Evolutionary conservation across 768 basidiomycete genomes (phyloP).

Genomic region (Termitomyces sp.): DNA sequence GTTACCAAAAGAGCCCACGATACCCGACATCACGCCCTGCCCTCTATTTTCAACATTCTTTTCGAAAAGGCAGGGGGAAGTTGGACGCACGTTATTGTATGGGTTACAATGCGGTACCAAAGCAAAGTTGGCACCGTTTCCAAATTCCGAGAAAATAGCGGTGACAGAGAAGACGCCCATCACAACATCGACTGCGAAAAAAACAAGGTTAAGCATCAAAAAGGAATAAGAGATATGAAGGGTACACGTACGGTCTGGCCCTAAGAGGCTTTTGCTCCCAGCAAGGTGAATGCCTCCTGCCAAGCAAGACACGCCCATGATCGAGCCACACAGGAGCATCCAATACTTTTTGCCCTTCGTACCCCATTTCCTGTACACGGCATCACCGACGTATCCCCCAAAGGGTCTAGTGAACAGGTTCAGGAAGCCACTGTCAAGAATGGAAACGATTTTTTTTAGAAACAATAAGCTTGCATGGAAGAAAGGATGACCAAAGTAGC

Average conservation of each 20-base stretch:
- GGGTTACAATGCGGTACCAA: constrained; percentile 45
- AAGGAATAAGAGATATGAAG: neutral
- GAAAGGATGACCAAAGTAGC: neutral
- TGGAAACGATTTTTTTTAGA: neutral
- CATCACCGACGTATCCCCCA: constrained; percentile 43
- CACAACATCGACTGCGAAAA: constrained; percentile 23
- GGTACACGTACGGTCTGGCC: constrained; percentile 29
- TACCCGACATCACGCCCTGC: constrained; percentile 29
- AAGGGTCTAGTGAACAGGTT: constrained; percentile 46
- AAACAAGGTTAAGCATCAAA: neutral
- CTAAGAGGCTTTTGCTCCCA: constrained; percentile 11
- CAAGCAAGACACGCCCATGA: constrained; percentile 37
- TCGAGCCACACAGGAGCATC: constrained; percentile 33
- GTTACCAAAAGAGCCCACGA: constrained; percentile 32
- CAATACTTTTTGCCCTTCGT: constrained; percentile 43
- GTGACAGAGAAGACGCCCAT: constrained; percentile 35
- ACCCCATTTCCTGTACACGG: constrained; percentile 35
- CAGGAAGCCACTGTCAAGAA: constrained; percentile 34
- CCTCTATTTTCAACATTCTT: neutral
- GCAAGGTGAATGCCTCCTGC: constrained; percentile 39
- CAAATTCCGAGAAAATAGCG: constrained; percentile 36
- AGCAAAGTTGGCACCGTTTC: constrained; percentile 47
- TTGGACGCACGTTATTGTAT: constrained; percentile 20
- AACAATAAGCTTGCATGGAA: neutral
- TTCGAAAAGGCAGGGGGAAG: neutral